phyloP scores from a whole-genome alignment of 2,329 filamentous ascomycete genomes.

The Tolypocladium album region DNA sequence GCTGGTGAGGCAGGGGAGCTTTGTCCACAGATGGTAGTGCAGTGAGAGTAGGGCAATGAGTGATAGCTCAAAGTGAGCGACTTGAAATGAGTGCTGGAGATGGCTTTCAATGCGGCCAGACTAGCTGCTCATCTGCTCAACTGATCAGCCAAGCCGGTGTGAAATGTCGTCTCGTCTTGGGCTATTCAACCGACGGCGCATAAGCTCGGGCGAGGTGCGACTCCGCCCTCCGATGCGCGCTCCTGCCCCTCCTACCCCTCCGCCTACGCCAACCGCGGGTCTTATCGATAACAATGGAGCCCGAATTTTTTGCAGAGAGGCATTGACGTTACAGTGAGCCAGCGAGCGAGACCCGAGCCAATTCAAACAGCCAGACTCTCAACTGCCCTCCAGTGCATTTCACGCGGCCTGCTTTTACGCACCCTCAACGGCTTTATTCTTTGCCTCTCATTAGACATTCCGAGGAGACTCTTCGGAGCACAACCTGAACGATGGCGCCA shows the following conservation, averaged over 20 bases:
- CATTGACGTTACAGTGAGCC: background rate
- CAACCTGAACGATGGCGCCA: conserved; percentile 25
- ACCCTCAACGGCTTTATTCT: background rate
- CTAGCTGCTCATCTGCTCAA: background rate
- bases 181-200: background rate
- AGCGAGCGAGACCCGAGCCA: background rate
- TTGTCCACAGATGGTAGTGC: too few relatives aligned
- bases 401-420: background rate
- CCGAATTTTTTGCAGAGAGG: conserved; percentile 14
- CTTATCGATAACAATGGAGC: conserved; percentile 20
- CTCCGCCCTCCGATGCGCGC: background rate
- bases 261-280: background rate
- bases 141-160: background rate
- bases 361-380: background rate
- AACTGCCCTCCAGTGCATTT: background rate
- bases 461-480: background rate
- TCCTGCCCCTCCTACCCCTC: background rate
- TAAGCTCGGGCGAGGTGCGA: background rate
- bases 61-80: background rate
- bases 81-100: background rate
- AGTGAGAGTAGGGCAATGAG: background rate
- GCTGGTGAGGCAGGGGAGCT: conserved; percentile 2
- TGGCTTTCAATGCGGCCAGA: too few relatives aligned
- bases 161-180: background rate
- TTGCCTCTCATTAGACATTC: background rate